A percentile compares a stretch with the other conserved stretches of the same genome.
Conservation (phyloP, 2,329 filamentous ascomycete genomes). For the Paecilomyces fulvus region DNA sequence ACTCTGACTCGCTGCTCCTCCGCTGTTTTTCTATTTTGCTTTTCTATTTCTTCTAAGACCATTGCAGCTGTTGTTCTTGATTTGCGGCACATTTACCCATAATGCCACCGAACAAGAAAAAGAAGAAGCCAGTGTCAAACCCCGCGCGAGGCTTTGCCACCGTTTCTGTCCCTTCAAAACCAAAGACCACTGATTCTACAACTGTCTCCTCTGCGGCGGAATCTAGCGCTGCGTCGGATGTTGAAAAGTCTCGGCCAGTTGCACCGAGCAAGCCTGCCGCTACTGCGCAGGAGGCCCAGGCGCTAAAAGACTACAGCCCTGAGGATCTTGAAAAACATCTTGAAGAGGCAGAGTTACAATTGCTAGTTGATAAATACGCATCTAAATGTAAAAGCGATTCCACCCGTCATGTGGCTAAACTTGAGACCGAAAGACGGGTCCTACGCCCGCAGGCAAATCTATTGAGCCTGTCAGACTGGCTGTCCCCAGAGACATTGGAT, state of each 20-base stretch:
- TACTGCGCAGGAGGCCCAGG: constrained; percentile 15
- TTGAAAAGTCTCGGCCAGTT: constrained; percentile 10
- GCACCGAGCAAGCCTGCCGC: constrained; percentile 11
- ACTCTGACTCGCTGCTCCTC: background rate
- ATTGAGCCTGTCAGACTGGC: constrained; percentile 68
- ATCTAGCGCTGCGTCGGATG: constrained; percentile 21
- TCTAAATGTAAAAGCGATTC: constrained; percentile 72
- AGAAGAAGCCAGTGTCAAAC: constrained; percentile 83
- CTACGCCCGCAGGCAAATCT: constrained; percentile 69
- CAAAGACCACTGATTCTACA: constrained; percentile 44
- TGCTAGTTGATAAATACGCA: constrained; percentile 76
- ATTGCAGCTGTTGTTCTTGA: background rate
- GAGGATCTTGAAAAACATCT: constrained; percentile 87
- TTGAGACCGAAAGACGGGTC: constrained; percentile 78
- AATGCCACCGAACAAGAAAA: constrained; percentile 72
- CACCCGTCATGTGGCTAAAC: constrained; percentile 62
- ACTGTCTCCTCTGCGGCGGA: constrained; percentile 19
- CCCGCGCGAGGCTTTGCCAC: constrained; percentile 90
- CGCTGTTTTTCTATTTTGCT: background rate
- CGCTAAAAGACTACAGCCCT: constrained; percentile 55
- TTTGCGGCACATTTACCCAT: background rate
- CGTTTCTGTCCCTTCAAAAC: constrained; percentile 79
- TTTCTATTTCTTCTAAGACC: background rate
- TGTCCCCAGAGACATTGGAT: constrained; percentile 69
- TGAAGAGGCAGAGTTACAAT: constrained; percentile 81